These are phyloP conservation scores for Cicer yamashitae DNA, from an alignment of 306 rosid genomes.

Conservation along the genomic window DNA sequence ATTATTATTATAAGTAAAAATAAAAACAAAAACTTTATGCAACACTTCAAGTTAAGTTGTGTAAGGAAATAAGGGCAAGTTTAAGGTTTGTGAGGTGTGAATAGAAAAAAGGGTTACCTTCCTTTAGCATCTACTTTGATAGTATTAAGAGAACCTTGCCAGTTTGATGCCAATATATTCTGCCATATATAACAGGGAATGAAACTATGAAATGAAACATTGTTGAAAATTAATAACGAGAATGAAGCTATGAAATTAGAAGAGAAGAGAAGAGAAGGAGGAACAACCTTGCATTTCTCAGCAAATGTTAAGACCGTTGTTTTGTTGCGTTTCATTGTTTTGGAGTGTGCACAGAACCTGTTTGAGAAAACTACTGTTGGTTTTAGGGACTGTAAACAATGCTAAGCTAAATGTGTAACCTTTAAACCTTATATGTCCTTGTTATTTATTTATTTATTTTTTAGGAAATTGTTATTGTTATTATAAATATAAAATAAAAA, in stretches of 20 bases:
- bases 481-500: too few species aligned
- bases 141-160: constrained; percentile 86
- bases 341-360: constrained; percentile 52
- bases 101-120: constrained; percentile 60
- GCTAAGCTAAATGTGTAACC: neutral
- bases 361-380: constrained; percentile 45
- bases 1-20: neutral
- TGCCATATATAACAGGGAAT: constrained; percentile 49
- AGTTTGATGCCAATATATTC: constrained; percentile 82
- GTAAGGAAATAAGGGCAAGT: constrained; percentile 1
- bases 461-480: too few species aligned
- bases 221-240: constrained; percentile 14
- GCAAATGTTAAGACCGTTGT: constrained; percentile 68
- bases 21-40: neutral
- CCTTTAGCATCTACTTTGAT: constrained; percentile 88
- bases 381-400: neutral
- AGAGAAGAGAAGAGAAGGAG: constrained; percentile 29
- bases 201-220: constrained; percentile 3
- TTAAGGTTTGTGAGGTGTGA: constrained; percentile 19
- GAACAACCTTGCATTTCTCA: constrained; percentile 80
- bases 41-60: neutral
- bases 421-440: too few species aligned
- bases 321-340: constrained; percentile 60
- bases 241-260: neutral
- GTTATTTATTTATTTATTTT: too few species aligned